Evolutionary conservation across 2,329 filamentous ascomycete species (phyloP).

Genomic region (Calcarisporium arbuscula): DNA sequence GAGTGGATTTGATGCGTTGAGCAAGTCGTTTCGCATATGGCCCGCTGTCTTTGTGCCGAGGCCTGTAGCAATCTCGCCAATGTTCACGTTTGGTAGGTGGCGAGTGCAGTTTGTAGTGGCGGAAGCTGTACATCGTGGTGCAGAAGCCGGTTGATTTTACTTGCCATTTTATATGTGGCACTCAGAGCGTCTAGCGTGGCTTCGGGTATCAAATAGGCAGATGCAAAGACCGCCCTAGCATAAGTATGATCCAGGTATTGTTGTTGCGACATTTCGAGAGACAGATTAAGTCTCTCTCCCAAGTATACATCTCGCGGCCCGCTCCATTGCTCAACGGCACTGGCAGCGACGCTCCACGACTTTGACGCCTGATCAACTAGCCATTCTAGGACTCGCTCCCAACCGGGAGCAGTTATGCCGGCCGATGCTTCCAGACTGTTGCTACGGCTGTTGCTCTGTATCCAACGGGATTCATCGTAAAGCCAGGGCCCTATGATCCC

Average conservation of each 20-base stretch:
- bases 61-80: conserved; percentile 14
- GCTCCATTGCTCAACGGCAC: conserved; percentile 64
- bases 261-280: conserved; percentile 55
- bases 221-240: conserved; percentile 60
- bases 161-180: conserved; percentile 54
- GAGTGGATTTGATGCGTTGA: conserved; percentile 56
- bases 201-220: conserved; percentile 60
- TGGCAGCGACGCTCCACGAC: conserved; percentile 57
- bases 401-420: conserved; percentile 47
- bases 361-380: conserved; percentile 52
- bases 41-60: conserved; percentile 19
- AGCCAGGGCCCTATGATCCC: conserved; percentile 69
- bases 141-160: conserved; percentile 48
- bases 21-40: conserved; percentile 37
- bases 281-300: conserved; percentile 49
- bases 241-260: conserved; percentile 57
- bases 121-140: conserved; percentile 52
- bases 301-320: conserved; percentile 66
- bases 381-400: conserved; percentile 66
- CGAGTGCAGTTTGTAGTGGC: conserved; percentile 41
- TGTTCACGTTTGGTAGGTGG: conserved; percentile 31
- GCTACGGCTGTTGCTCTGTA: conserved; percentile 1
- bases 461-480: conserved; percentile 57
- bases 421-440: conserved; percentile 19
- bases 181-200: conserved; percentile 51